Base-by-base conservation (phyloP, 495 filamentous ascomycete genomes). In the Xylaria acuta region DNA sequence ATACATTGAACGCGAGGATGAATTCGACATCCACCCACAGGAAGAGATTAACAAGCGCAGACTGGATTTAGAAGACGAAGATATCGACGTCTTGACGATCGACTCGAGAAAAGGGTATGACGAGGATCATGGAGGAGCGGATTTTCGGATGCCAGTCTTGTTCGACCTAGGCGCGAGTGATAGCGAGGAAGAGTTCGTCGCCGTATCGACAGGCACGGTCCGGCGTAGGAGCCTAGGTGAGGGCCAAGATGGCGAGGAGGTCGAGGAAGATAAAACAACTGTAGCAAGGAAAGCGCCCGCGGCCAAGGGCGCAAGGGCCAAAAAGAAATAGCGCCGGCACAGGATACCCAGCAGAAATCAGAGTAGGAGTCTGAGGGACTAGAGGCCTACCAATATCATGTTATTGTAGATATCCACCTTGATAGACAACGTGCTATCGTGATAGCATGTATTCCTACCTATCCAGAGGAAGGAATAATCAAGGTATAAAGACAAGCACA, bases 21-120 rank as follows among this genome's bases (percentile, higher is more conserved):
- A 99, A 76, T 99, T 98, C 74, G 96, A 99, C 77, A 95, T 98
- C 69, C 95, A 98, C 75, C 95, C 95, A 0, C 92, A 94, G 32
- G 95, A 97, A 78, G 96, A 98, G 80, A 92, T 98, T 22, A 93
- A 97, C 75, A 97, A 97, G 79, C 90, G 94, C 20, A 87, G 94
- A 34, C 84, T 98, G 5, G 94, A 98, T 77, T 84, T 90, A 58
- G 96, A 99, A 79, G 88, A 89, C 64, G 94, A 97, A 77, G 90
- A 92, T 62, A 90, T 97, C 1, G 97, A 99, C 77, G 94, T 96
- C 0, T 80, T 97, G 54, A 94, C 92, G 0, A 83, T 93, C 56
- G 92, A 94, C 65, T 86, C 88, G 20, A 84, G 86, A 18, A 92
- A 92, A 71, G 87, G 83, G 14, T 84, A 87, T 40, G 82, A 82